Evolutionary conservation across 2,329 filamentous ascomycete genomes (phyloP).

Genomic region (Juglanconis sp.): DNA sequence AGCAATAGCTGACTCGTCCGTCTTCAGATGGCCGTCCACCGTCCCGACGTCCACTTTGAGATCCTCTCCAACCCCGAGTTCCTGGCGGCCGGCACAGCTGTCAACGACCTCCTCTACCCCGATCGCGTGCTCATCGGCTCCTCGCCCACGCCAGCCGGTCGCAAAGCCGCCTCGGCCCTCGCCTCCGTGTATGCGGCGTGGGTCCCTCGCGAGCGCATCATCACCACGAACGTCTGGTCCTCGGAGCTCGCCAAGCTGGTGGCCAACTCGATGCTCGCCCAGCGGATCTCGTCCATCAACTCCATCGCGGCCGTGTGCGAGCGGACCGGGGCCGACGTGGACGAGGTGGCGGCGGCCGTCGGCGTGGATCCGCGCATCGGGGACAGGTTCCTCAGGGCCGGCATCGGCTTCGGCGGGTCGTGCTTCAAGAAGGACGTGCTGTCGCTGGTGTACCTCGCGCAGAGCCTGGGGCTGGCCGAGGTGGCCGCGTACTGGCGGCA

Average conservation of each 20-base stretch:
- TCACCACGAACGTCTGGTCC: slow-evolving; percentile 72
- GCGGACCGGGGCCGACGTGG: slow-evolving; percentile 70
- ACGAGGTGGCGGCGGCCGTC: slow-evolving; percentile 65
- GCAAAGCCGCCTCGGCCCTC: slow-evolving; percentile 60
- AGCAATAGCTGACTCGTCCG: background rate
- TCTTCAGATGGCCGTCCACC: slow-evolving; percentile 52
- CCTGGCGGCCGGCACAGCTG: slow-evolving; percentile 72
- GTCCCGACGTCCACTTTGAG: slow-evolving; percentile 65
- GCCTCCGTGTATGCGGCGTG: slow-evolving; percentile 67
- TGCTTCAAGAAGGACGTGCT: slow-evolving; percentile 82
- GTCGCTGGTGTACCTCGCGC: slow-evolving; percentile 70
- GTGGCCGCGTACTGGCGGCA: slow-evolving; percentile 74
- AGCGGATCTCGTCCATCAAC: slow-evolving; percentile 79
- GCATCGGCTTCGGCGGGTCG: slow-evolving; percentile 74
- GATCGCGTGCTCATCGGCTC: slow-evolving; percentile 76
- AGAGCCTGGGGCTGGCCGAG: slow-evolving; percentile 65
- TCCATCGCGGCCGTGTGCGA: slow-evolving; percentile 79
- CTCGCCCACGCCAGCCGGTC: slow-evolving; percentile 56
- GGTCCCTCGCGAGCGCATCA: slow-evolving; percentile 64
- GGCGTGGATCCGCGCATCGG: slow-evolving; percentile 72
- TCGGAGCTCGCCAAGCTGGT: slow-evolving; percentile 77
- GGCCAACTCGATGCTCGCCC: slow-evolving; percentile 76
- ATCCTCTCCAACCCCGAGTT: slow-evolving; percentile 82
- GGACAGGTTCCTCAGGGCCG: slow-evolving; percentile 68
- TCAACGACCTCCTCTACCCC: slow-evolving; percentile 66